A percentile compares a stretch with the other conserved stretches of the same genome.
These are phyloP conservation scores for Phyllostachys edulis DNA, from an alignment of 176 grass and related monocot genomes.

Conservation along the genomic window DNA sequence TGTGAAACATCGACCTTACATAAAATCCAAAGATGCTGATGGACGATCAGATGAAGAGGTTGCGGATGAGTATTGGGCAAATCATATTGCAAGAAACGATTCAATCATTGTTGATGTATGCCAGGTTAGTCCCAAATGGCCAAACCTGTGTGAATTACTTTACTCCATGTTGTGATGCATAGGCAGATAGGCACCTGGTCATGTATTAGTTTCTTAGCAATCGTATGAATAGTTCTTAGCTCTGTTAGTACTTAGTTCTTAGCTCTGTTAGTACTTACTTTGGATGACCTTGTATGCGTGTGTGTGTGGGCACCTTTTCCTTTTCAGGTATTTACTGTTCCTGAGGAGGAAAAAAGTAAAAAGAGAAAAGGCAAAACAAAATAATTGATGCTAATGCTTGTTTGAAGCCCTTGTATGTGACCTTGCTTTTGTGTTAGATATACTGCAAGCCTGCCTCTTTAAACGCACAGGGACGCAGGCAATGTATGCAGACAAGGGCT, in stretches of 20 bases:
- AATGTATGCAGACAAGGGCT: constrained; percentile 1
- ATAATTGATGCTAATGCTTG: not conserved
- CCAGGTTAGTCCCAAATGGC: constrained; percentile 57
- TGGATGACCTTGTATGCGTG: not conserved
- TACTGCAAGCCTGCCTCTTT: not conserved
- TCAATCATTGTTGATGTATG: constrained; percentile 99
- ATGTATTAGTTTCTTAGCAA: constrained; percentile 30
- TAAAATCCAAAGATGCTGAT: constrained; percentile 85
- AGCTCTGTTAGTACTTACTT: too few species aligned
- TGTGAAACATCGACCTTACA: constrained; percentile 93
- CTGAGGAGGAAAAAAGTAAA: not conserved
- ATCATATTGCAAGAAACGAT: constrained; percentile 98
- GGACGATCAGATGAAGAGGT: constrained; percentile 97
- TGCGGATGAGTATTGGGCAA: constrained; percentile 95
- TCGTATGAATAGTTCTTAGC: not conserved
- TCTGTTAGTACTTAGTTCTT: not conserved
- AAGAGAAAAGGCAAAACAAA: not conserved
- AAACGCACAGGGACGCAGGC: not conserved
- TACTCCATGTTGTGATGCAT: not conserved
- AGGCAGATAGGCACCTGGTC: not conserved
- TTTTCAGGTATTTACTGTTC: not conserved
- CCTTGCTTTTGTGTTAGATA: constrained; percentile 2
- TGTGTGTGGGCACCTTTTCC: not conserved
- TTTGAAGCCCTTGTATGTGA: not conserved
- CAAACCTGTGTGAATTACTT: not conserved